These are phyloP conservation scores for Suaeda aralocaspica DNA, from an alignment of 148 eudicot genomes.

Conservation along the genomic window DNA sequence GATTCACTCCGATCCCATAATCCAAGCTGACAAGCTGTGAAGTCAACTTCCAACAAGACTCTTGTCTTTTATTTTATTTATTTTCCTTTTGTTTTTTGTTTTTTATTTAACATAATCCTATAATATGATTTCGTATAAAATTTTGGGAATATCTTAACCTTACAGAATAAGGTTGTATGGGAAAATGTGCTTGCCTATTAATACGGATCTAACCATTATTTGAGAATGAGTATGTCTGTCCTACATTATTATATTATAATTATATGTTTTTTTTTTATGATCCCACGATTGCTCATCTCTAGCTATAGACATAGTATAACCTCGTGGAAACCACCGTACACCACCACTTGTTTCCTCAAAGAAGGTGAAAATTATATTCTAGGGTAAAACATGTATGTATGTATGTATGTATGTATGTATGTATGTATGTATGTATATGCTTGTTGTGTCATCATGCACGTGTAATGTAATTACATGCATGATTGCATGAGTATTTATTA, in stretches of 20 bases:
- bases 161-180: slow-evolving; percentile 14
- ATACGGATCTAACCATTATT: slow-evolving; percentile 33
- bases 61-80: slow-evolving; percentile 15
- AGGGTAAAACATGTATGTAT: background rate
- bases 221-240: slow-evolving; percentile 36
- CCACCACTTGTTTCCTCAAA: background rate
- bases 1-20: slow-evolving; percentile 22
- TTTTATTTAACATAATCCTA: background rate
- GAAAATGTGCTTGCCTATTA: slow-evolving; percentile 25
- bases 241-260: background rate
- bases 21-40: slow-evolving; percentile 23
- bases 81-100: too few relatives aligned
- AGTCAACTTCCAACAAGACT: slow-evolving; percentile 23
- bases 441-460: too few relatives aligned
- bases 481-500: too few relatives aligned
- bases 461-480: too few relatives aligned
- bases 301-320: background rate
- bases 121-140: background rate
- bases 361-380: background rate
- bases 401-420: background rate
- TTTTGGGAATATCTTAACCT: background rate
- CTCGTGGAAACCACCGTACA: slow-evolving; percentile 1
- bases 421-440: too few relatives aligned
- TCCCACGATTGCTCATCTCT: slow-evolving; percentile 7
- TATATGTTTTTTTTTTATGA: background rate